Evolutionary conservation across 2,329 filamentous ascomycete genomes (phyloP), one percentile per base, ranked within the genome.

Genomic region (Lecanicillium sp.): DNA sequence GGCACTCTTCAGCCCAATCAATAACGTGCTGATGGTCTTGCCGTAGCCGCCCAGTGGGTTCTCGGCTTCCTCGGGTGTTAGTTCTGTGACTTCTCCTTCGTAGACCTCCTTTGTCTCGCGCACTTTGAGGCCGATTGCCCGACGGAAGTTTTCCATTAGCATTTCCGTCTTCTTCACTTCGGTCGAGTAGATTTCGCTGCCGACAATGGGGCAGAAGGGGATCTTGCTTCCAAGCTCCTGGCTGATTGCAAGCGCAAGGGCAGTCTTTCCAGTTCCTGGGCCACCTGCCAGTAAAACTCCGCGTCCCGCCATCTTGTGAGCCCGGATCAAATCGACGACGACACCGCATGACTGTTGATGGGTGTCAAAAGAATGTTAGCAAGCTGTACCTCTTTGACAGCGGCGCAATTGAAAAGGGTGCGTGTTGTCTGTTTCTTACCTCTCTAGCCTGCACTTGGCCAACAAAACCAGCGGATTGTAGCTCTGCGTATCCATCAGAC

Each of bases 141-240:
- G 76, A 59, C 92, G 78, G 64, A 98, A 98, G 69, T 96, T 96
- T 73, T 98, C 92, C 92, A 96, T 96, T 58, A 98, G 69, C 49
- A 94, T 84, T 64, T 98, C 92, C 35, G 92, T 98, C 78, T 98
- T 98, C 78, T 98, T 98, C 47, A 98, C 89, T 65, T 98, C 92
- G 33, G 90, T 83, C 51, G 87, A 95, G 68, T 95, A 98, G 54
- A 98, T 84, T 65, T 98, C 92, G 70, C 89, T 95, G 52, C 89
- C 92, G 38, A 95, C 92, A 57, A 98, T 96, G 29, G 90, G 89
- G 63, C 92, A 95, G 61, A 98, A 98, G 6, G 92, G 92, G 41
- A 98, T 94, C 70, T 95, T 96, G 35, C 89, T 95, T 51, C 92
- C 92, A 48, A 98, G 73, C 63, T 98, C 92, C 65, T 96, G 92